Evolutionary conservation across 2,329 filamentous ascomycete species (phyloP).

Genomic region (Diaporthe sp.): DNA sequence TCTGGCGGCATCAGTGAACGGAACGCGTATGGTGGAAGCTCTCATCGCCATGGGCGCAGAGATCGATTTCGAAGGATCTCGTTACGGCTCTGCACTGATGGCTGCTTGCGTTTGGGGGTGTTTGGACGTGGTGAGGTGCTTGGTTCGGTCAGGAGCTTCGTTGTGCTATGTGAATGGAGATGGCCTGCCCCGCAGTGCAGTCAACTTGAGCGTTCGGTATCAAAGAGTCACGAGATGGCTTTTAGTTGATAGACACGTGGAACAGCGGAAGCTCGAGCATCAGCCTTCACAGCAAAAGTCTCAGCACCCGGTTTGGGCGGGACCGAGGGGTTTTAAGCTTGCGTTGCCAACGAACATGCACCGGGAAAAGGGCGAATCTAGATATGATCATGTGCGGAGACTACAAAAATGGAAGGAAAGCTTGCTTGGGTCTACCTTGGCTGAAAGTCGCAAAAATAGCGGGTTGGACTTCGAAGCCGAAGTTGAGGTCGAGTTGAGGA

Average conservation of each 20-base stretch:
- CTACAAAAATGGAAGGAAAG: neutral
- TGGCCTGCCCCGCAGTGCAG: neutral
- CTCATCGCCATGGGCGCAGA: neutral
- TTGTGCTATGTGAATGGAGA: neutral
- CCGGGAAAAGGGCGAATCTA: neutral
- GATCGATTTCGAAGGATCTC: neutral
- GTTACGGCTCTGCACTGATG: neutral
- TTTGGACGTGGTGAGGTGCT: neutral
- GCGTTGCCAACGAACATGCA: neutral
- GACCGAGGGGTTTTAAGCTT: neutral
- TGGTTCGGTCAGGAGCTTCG: neutral
- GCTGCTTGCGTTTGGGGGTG: slow-evolving; percentile 5
- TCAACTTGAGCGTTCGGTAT: neutral
- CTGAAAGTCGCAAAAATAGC: neutral
- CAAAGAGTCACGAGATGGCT: neutral
- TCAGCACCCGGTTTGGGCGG: neutral
- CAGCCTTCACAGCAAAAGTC: no score
- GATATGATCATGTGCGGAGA: neutral
- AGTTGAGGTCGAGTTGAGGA: neutral
- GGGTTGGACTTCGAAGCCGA: neutral
- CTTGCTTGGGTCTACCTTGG: neutral
- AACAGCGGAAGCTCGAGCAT: neutral
- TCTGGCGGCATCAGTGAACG: neutral
- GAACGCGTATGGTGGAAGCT: no score
- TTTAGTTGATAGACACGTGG: neutral